phyloP scores from a whole-genome alignment of 2,329 filamentous ascomycete species.

The Cryphonectria parasitica region DNA sequence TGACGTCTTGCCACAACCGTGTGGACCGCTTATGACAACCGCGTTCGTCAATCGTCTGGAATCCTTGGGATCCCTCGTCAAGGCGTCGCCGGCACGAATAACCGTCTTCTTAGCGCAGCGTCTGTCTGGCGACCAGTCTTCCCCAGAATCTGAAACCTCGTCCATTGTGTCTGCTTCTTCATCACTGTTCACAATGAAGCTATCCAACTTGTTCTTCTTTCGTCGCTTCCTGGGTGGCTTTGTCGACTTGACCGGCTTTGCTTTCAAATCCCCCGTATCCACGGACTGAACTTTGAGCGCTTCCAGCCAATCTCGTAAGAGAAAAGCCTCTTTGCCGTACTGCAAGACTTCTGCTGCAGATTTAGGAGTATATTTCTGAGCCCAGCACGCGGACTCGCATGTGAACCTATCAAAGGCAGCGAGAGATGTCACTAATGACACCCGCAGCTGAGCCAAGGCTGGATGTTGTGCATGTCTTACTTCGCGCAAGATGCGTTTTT shows the following conservation, averaged over 20 bases:
- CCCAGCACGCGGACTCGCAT: conserved; percentile 76
- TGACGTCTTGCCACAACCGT: conserved; percentile 92
- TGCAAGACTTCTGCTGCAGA: conserved; percentile 76
- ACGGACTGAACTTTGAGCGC: conserved; percentile 77
- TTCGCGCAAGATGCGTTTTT: conserved; percentile 51
- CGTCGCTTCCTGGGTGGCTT: conserved; percentile 60
- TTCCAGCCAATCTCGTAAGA: conserved; percentile 81
- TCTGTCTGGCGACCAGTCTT: conserved; percentile 43
- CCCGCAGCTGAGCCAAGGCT: conserved; percentile 62
- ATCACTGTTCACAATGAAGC: conserved; percentile 78
- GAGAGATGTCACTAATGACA: conserved; percentile 61
- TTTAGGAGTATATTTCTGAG: conserved; percentile 81
- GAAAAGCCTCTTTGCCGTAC: conserved; percentile 65
- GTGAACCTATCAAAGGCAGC: conserved; percentile 80
- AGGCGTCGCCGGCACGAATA: conserved; percentile 48
- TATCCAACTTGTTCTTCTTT: conserved; percentile 75
- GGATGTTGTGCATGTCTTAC: conserved; percentile 56
- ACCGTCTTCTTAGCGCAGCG: conserved; percentile 55
- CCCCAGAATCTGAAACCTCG: conserved; percentile 67
- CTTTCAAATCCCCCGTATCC: conserved; percentile 57
- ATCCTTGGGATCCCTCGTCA: conserved; percentile 46
- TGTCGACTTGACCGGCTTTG: conserved; percentile 37
- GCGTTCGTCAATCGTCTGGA: conserved; percentile 66
- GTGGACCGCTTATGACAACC: conserved; percentile 85
- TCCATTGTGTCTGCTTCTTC: conserved; percentile 74